Evolutionary conservation across 257 asterid species (phyloP), one percentile per base, ranked within the genome.

Genomic region (Solanum lycopersicoides): DNA sequence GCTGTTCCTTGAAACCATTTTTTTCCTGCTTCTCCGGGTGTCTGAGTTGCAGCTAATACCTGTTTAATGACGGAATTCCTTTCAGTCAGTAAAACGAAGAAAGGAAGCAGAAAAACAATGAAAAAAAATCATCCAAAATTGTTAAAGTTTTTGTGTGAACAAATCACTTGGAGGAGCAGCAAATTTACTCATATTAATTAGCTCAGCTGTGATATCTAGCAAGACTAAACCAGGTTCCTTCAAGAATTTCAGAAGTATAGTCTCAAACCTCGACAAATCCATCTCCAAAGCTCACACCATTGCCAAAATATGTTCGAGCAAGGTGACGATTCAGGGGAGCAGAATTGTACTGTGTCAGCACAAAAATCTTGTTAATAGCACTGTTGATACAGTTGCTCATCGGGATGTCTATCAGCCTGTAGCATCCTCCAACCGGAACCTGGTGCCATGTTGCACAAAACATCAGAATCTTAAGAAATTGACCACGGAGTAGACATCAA

Each of bases 341-440:
- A 9, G 99, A 97, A 85, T 97, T 97, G 93, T 94, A 95, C 87
- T 97, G 99, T 15, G 99, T 97, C 82, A 97, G 93, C 91, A 97
- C 98, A 89, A 97, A 97, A 82, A 97, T 93, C 95, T 95, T 97
- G 92, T 94, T 94, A 82, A 97, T 95, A 87, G 97, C 96, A 53
- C 99, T 97, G 94, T 97, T 97, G 86, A 97, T 92, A 89, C 99
- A 97, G 90, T 97, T 97, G 95, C 99, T 97, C 99, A 97, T 94
- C 32, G 98, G 98, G 45, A 97, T 93, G 91, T 97, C 99, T 18
- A 97, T 95, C 76, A 97, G 93, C 90, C 95, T 93, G 87, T 95
- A 97, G 93, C 99, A 97, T 71, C 99, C 99, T 28, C 99, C 99
- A 66, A 97, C 92, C 0, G 99, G 98, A 84, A 97, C 98, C 99